Percentiles rank a stretch among this genome's conserved stretches.
These are phyloP conservation scores for Lactarius hengduanensis DNA, from an alignment of 768 basidiomycete species.

Conservation along the genomic window DNA sequence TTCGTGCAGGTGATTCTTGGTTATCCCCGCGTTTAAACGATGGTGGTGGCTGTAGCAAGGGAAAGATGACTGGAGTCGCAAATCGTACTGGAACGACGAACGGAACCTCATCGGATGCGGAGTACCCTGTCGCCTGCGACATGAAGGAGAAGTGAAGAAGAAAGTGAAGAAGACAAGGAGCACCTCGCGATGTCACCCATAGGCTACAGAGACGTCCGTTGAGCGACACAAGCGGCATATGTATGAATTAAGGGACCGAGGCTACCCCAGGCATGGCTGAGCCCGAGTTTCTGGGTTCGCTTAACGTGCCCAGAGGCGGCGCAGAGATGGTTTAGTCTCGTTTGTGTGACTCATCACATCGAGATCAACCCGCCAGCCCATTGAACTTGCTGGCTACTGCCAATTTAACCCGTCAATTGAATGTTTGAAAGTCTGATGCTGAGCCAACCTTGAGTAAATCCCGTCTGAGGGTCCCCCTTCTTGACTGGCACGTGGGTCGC, in stretches of 20 bases:
- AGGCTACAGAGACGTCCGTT: conserved; percentile 5
- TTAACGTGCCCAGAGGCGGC: background rate
- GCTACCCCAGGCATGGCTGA: background rate
- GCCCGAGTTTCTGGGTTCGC: background rate
- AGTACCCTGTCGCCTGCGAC: conserved; percentile 5
- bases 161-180: conserved; percentile 19
- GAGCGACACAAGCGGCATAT: background rate
- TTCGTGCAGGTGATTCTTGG: background rate
- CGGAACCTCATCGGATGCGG: conserved; percentile 1
- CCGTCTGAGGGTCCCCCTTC: no score
- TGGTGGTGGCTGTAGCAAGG: conserved; percentile 6
- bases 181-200: background rate
- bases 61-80: background rate
- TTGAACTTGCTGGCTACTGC: background rate
- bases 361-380: background rate
- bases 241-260: background rate
- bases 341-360: background rate
- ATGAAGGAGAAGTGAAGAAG: conserved; percentile 12
- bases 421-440: no score
- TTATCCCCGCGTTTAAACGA: conserved; percentile 17
- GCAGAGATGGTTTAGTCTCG: background rate
- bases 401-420: no score
- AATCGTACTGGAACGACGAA: conserved; percentile 5
- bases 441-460: no score
- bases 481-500: no score